These are phyloP conservation scores for Sherardia arvensis DNA, from an alignment of 257 asterid species.

Conservation along the genomic window DNA sequence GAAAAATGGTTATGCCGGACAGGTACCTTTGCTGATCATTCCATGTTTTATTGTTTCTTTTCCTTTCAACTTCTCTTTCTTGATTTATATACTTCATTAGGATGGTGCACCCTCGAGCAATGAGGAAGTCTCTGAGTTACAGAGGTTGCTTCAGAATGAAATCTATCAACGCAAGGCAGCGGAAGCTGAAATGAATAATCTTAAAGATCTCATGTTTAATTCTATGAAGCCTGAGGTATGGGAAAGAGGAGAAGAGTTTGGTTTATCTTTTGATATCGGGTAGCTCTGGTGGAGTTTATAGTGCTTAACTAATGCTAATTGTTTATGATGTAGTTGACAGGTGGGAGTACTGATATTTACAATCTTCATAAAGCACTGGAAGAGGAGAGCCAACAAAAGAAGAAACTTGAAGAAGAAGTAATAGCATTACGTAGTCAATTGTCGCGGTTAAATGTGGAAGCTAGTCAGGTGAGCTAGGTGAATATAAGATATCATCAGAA, in stretches of 20 bases:
- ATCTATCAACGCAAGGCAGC: constrained; percentile 60
- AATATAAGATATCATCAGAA: constrained; percentile 8
- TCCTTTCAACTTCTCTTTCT: constrained; percentile 8
- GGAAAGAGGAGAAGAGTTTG: constrained; percentile 7
- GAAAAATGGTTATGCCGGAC: constrained; percentile 35
- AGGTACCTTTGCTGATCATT: constrained; percentile 40
- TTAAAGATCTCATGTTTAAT: constrained; percentile 44
- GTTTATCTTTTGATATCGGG: no score
- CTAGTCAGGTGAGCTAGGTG: constrained; percentile 51
- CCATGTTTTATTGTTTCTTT: not conserved
- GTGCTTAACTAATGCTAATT: constrained; percentile 22
- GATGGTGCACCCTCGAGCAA: constrained; percentile 28
- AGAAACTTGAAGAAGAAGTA: constrained; percentile 91
- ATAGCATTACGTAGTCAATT: constrained; percentile 63
- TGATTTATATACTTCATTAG: constrained; percentile 34
- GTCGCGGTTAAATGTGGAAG: constrained; percentile 56
- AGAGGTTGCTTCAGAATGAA: constrained; percentile 71
- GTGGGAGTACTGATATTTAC: constrained; percentile 45
- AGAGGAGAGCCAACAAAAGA: constrained; percentile 73
- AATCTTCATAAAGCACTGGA: constrained; percentile 62
- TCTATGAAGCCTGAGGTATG: constrained; percentile 52
- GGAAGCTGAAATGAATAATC: constrained; percentile 62
- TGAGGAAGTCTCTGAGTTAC: constrained; percentile 57
- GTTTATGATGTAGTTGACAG: constrained; percentile 50
- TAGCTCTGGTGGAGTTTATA: not conserved